A percentile compares a stretch with the other conserved stretches of the same genome.
phyloP scores from a whole-genome alignment of 1,284 basidiomycete species.

The Cutaneotrichosporon cutaneum region DNA sequence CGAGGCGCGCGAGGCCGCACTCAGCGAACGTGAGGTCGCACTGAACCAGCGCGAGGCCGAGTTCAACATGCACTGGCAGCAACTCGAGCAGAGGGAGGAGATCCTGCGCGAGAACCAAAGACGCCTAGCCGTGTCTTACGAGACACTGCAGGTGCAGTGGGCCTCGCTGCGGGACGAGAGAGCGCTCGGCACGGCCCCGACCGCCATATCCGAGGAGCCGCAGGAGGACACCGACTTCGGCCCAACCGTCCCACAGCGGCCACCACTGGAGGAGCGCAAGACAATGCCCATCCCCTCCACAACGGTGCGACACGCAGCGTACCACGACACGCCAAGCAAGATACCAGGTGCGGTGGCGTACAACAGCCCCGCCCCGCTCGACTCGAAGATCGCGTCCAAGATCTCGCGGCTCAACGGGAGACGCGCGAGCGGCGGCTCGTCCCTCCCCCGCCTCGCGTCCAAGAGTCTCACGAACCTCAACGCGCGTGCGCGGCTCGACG shows the following conservation, averaged over 20 bases:
- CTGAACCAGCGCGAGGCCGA: conserved; percentile 51
- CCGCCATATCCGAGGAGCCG: conserved; percentile 8
- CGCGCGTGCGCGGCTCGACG: conserved; percentile 32
- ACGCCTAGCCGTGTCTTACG: conserved; percentile 67
- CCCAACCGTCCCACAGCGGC: conserved; percentile 16
- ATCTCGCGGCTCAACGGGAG: conserved; percentile 11
- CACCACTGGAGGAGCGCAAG: conserved; percentile 40
- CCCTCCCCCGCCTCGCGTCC: conserved; percentile 23
- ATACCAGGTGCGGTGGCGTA: conserved; percentile 34
- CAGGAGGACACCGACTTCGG: not conserved
- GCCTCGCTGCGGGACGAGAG: conserved; percentile 60
- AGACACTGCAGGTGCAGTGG: conserved; percentile 57
- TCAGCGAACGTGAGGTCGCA: conserved; percentile 47
- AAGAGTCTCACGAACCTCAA: conserved; percentile 49
- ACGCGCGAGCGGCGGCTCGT: not conserved
- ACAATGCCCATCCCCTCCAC: conserved; percentile 32
- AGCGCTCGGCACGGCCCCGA: conserved; percentile 40
- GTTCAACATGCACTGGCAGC: conserved; percentile 64
- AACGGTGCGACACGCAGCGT: conserved; percentile 28
- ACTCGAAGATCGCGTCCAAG: conserved; percentile 16
- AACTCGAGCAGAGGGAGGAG: conserved; percentile 64
- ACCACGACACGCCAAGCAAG: conserved; percentile 50
- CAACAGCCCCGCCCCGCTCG: conserved; percentile 12
- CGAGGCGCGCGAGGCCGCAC: conserved; percentile 28
- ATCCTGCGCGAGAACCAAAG: conserved; percentile 66